Evolutionary conservation across 106 monocot genomes (phyloP).

Genomic region (Agapanthus africanus): DNA sequence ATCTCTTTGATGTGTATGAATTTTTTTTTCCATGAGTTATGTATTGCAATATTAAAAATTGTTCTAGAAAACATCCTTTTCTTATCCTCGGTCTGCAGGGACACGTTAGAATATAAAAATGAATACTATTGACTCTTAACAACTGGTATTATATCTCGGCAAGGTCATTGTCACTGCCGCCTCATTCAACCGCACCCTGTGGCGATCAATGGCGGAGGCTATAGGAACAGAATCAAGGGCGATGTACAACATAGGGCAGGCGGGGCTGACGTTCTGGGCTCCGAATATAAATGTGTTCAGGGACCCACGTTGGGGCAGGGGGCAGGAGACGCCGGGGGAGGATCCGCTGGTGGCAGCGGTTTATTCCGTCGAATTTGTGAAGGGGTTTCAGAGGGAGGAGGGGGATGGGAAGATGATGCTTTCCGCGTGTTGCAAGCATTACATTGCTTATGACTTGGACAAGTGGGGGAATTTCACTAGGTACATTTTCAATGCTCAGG

Average conservation of each 20-base stretch:
- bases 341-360: slow-evolving; percentile 51
- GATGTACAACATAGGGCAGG: slow-evolving; percentile 74
- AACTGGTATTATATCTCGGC: no score
- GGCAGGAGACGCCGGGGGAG: slow-evolving; percentile 97
- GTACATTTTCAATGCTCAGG: slow-evolving; percentile 86
- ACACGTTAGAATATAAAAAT: no score
- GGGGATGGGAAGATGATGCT: slow-evolving; percentile 46
- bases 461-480: slow-evolving; percentile 63
- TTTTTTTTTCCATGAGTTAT: no score
- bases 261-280: slow-evolving; percentile 96
- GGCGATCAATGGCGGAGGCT: slow-evolving; percentile 41
- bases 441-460: slow-evolving; percentile 87
- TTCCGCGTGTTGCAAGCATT: slow-evolving; percentile 98
- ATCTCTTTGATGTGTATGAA: no score
- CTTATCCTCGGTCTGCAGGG: no score
- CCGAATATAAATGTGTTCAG: slow-evolving; percentile 93
- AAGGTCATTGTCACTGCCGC: slow-evolving; percentile 20
- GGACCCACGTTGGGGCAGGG: slow-evolving; percentile 90
- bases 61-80: no score
- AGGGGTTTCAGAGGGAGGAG: slow-evolving; percentile 48
- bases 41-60: no score
- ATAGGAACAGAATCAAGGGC: slow-evolving; percentile 73
- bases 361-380: slow-evolving; percentile 62
- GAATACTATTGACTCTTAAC: no score
- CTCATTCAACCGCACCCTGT: slow-evolving; percentile 74